These are phyloP conservation scores for Backusella mclennaniae DNA, from an alignment of 192 early-diverging fungal genomes.

Conservation along the genomic window DNA sequence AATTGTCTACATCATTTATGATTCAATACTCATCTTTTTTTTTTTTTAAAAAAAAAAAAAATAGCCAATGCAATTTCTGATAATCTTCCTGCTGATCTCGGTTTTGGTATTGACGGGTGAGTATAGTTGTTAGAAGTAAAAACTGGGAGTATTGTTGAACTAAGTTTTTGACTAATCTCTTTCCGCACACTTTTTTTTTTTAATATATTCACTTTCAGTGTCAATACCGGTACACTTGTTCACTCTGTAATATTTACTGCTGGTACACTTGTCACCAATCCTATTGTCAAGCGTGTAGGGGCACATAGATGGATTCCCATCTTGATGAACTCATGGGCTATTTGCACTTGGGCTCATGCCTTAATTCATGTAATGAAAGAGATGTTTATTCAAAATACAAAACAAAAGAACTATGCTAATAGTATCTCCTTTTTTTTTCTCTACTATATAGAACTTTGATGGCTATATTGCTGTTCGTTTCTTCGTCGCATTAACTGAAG, in stretches of 20 bases:
- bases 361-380: not conserved
- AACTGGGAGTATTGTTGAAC: too few relatives aligned
- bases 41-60: not conserved
- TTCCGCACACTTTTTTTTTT: too few relatives aligned
- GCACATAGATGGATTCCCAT: slow-evolving; percentile 54
- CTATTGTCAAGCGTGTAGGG: slow-evolving; percentile 47
- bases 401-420: not conserved
- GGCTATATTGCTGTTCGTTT: slow-evolving; percentile 44
- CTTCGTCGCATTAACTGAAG: slow-evolving; percentile 48
- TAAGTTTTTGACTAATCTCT: too few relatives aligned
- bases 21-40: not conserved
- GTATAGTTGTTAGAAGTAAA: too few relatives aligned
- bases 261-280: slow-evolving; percentile 48
- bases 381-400: not conserved
- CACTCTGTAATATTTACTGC: slow-evolving; percentile 34
- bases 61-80: slow-evolving; percentile 46
- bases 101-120: slow-evolving; percentile 36
- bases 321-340: slow-evolving; percentile 26
- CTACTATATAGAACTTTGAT: slow-evolving; percentile 27
- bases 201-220: not conserved
- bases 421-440: not conserved
- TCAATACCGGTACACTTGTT: slow-evolving; percentile 42
- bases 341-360: slow-evolving; percentile 27
- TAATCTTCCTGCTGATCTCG: slow-evolving; percentile 42
- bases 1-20: not conserved